These are phyloP conservation scores for Hanseniaspora jakobsenii DNA, from an alignment of 805 yeast genomes.

Conservation along the genomic window DNA sequence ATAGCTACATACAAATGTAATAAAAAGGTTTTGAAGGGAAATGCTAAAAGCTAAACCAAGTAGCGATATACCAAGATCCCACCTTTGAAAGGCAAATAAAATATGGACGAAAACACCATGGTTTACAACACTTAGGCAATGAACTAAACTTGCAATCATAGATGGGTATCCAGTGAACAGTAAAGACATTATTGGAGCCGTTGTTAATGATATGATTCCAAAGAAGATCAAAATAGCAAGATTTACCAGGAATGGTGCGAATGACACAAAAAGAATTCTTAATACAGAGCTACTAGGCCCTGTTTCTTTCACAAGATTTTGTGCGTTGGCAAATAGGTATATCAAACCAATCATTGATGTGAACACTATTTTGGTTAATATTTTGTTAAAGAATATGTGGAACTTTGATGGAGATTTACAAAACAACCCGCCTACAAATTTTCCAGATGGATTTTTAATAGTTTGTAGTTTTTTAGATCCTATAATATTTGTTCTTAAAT, in stretches of 20 bases:
- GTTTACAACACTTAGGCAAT: constrained; percentile 35
- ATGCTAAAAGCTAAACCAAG: constrained; percentile 42
- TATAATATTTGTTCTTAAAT: constrained; percentile 41
- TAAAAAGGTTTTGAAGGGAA: constrained; percentile 39
- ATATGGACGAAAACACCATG: constrained; percentile 41
- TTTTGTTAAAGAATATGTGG: constrained; percentile 26
- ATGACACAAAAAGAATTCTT: constrained; percentile 35
- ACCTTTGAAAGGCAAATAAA: constrained; percentile 44
- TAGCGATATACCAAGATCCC: constrained; percentile 41
- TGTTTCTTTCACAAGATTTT: constrained; percentile 32
- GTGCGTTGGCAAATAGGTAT: constrained; percentile 43
- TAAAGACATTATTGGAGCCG: constrained; percentile 39
- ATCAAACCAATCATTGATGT: constrained; percentile 33
- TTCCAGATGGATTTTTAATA: constrained; percentile 30
- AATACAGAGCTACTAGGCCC: constrained; percentile 33
- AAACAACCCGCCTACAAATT: constrained; percentile 3
- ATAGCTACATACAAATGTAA: constrained; percentile 34
- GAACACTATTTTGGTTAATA: constrained; percentile 32
- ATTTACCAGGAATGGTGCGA: constrained; percentile 40
- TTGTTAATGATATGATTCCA: constrained; percentile 32
- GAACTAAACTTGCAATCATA: constrained; percentile 39
- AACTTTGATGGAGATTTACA: constrained; percentile 31
- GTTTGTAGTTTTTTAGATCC: constrained; percentile 41
- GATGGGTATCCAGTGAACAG: constrained; percentile 37
- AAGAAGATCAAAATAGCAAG: constrained; percentile 30